Base-by-base conservation (phyloP, 768 basidiomycete species). In the Coprinopsis sp. region DNA sequence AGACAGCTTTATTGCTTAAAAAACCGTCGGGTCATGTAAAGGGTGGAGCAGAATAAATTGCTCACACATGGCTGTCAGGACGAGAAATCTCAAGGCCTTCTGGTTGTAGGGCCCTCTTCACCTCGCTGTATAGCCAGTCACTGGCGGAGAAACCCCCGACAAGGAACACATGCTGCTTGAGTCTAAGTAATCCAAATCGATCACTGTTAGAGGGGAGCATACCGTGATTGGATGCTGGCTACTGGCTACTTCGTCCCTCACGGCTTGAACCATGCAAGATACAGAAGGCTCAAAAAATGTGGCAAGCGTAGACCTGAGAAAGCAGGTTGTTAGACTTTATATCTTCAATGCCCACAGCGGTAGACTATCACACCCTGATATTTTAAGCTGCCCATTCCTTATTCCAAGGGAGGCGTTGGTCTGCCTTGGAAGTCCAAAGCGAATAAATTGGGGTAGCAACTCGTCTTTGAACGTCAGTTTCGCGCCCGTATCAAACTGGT, bases 101-200 rank as follows among this genome's bases (percentile, higher is more conserved):
- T 3, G 58, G 48, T 2, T 57, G 59, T 7, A 79, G 56, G 8
- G 57, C 47, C 44, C 54, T 58, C 44, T 64, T 66, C 1, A 79
- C 60, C 43, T 64, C 56, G 0, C 60, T 50, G 49, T 66, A 71
- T n/a, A 79, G 57, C 65, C 72, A 78, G 34, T 75, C 70, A 49
- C 72, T 77, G 0, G 73, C 72, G 18, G 72, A 70, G 54, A 79
- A 79, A 0, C 77, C 78, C 8, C 78, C 77, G 10, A 78, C 75
- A 1, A 80, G 65, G 41, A 70, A 61, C 4, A 69, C 60, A 14
- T 58, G 57, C 71, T 71, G 34, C 25, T 4, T 6, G 6, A 16
- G 8, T 4, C 33, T 21, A 5, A 5, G 1, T 45, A 25, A 14
- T 12, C 16, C 21, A 19, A 12, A 45, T 62, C 62, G n/a, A 61